These are phyloP conservation scores for Stagonosporopsis tanaceti DNA, from an alignment of 2,329 filamentous ascomycete species.

Conservation along the genomic window DNA sequence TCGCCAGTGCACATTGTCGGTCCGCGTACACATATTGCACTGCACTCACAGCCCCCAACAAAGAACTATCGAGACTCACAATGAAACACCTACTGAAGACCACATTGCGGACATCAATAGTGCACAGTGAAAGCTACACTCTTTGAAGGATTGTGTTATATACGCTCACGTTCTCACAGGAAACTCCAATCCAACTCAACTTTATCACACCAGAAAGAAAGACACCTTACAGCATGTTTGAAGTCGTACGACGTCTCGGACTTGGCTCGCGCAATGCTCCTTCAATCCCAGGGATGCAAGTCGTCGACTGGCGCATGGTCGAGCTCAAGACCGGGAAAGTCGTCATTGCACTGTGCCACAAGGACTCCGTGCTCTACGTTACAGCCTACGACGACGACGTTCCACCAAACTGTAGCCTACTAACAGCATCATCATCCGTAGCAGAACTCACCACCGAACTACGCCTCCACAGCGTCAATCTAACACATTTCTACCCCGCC, in stretches of 20 bases:
- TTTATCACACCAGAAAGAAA: not conserved
- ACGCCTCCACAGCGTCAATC: not conserved
- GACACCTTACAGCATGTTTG: not conserved
- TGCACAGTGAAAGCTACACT: too few species aligned
- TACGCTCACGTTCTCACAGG: too few species aligned
- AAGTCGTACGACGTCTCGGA: not conserved
- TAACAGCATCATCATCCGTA: not conserved
- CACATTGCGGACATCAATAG: too few species aligned
- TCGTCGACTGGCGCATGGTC: conserved; percentile 1
- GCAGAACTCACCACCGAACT: not conserved
- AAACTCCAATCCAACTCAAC: too few species aligned
- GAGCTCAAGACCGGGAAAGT: not conserved
- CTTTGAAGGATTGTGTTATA: too few species aligned
- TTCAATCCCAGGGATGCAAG: conserved; percentile 5
- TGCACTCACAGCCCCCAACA: too few species aligned
- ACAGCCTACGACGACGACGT: not conserved
- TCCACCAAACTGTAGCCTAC: not conserved
- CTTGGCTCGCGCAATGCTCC: not conserved
- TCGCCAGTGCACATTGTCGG: too few species aligned
- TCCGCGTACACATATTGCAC: too few species aligned
- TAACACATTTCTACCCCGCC: not conserved
- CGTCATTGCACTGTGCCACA: not conserved
- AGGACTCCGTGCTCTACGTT: not conserved
- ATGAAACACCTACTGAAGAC: too few species aligned
- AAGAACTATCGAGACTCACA: too few species aligned